These are phyloP conservation scores for Lolium perenne DNA, from an alignment of 176 grass and related monocot genomes.

Conservation along the genomic window DNA sequence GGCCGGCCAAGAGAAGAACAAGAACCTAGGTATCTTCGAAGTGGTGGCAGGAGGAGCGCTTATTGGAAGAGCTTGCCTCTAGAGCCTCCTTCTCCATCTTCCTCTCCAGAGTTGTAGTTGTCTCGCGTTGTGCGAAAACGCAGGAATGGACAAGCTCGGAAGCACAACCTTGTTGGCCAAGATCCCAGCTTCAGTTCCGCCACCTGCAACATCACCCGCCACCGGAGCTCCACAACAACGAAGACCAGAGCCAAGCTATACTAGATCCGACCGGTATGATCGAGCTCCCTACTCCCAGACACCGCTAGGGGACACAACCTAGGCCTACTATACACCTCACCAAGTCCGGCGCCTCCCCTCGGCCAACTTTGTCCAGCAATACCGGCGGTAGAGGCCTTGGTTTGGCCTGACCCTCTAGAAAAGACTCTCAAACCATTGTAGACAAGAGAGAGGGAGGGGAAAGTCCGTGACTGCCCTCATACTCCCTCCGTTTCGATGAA, in stretches of 20 bases:
- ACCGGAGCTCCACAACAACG: neutral
- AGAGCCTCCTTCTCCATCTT: neutral
- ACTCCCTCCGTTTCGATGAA: no score
- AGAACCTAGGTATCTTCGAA: no score
- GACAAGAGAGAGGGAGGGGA: no score
- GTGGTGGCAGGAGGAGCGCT: no score
- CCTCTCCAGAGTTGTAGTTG: neutral
- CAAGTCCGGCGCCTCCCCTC: neutral
- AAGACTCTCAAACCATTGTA: no score
- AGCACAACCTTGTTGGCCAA: neutral
- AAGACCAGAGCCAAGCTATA: neutral
- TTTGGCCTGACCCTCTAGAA: neutral
- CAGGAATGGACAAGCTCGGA: neutral
- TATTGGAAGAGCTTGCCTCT: no score
- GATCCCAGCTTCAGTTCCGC: neutral
- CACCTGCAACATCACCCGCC: neutral
- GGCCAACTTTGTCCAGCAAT: neutral
- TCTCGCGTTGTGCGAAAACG: neutral
- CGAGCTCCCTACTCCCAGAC: neutral
- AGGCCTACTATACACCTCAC: neutral
- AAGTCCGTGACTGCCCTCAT: no score
- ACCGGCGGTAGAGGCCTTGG: neutral
- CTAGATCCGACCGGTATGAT: neutral
- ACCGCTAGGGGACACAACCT: neutral
- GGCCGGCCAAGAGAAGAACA: no score